These are phyloP conservation scores for Candida freyschussii DNA, from an alignment of 1,139 yeast genomes.

Conservation along the genomic window DNA sequence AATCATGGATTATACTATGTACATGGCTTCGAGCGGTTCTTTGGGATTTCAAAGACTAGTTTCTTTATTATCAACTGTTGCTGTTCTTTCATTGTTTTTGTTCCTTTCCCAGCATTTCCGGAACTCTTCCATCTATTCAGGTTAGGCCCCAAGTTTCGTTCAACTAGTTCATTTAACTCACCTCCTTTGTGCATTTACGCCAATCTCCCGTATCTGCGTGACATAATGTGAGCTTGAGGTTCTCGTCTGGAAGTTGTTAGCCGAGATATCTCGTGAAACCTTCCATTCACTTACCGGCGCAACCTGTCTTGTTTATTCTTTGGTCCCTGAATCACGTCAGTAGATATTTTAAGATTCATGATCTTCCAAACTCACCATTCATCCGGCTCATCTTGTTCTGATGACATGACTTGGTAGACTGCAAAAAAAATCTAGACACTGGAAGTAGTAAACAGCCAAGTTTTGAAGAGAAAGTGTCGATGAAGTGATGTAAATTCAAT, in stretches of 20 bases:
- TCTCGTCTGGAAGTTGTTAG: slow-evolving; percentile 39
- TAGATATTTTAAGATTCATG: too few species aligned
- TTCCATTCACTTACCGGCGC: slow-evolving; percentile 45
- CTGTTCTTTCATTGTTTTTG: slow-evolving; percentile 49
- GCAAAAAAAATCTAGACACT: too few species aligned
- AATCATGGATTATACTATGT: too few species aligned
- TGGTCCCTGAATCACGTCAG: too few species aligned
- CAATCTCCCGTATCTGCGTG: slow-evolving; percentile 81
- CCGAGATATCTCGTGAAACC: too few species aligned
- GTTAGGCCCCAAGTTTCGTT: slow-evolving; percentile 44
- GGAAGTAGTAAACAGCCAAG: too few species aligned
- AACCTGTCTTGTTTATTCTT: slow-evolving; percentile 68
- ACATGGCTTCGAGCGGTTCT: too few species aligned
- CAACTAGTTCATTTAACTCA: slow-evolving; percentile 39
- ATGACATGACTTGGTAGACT: too few species aligned
- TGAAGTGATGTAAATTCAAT: too few species aligned
- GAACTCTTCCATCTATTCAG: slow-evolving; percentile 45
- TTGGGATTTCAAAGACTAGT: not conserved
- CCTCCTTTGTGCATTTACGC: slow-evolving; percentile 63
- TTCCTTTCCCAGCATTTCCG: slow-evolving; percentile 56
- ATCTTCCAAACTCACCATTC: slow-evolving; percentile 36
- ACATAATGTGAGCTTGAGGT: slow-evolving; percentile 60
- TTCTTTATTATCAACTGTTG: slow-evolving; percentile 20
- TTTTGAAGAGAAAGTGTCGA: too few species aligned
- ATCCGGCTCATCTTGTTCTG: slow-evolving; percentile 63